Evolutionary conservation across 1,284 basidiomycete species (phyloP).

Genomic region (Cutaneotrichosporon spelunceum): DNA sequence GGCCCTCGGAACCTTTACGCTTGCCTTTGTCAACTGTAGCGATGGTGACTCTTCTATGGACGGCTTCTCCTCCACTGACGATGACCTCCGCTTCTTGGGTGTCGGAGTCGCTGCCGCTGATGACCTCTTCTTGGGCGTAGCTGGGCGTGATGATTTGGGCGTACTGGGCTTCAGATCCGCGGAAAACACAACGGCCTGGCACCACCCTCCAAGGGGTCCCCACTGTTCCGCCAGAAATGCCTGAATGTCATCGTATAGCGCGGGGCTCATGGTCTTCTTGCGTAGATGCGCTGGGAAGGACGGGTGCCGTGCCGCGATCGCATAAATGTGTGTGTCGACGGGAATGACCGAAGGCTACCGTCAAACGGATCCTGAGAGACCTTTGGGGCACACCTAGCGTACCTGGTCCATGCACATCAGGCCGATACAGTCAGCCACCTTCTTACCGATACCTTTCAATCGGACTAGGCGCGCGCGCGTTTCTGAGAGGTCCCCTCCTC

Average conservation of each 20-base stretch:
- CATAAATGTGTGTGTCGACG: conserved; percentile 86
- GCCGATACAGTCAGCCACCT: conserved; percentile 92
- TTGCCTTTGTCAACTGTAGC: not conserved
- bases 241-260: conserved; percentile 72
- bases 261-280: conserved; percentile 65
- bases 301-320: conserved; percentile 81
- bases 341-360: conserved; percentile 74
- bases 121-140: not conserved
- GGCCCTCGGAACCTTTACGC: not conserved
- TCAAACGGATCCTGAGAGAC: too few relatives aligned
- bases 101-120: not conserved
- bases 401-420: conserved; percentile 95
- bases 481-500: conserved; percentile 23
- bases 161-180: conserved; percentile 5
- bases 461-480: conserved; percentile 67
- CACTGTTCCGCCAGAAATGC: conserved; percentile 64
- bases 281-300: conserved; percentile 57
- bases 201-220: conserved; percentile 88
- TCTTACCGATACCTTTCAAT: conserved; percentile 87
- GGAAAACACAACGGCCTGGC: conserved; percentile 68
- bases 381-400: too few relatives aligned
- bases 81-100: not conserved
- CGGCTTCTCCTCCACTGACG: not conserved
- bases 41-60: not conserved
- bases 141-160: not conserved